A percentile compares a stretch with the other conserved stretches of the same genome.
phyloP scores from a whole-genome alignment of 805 yeast genomes.

The Pichia gijzeniarum region DNA sequence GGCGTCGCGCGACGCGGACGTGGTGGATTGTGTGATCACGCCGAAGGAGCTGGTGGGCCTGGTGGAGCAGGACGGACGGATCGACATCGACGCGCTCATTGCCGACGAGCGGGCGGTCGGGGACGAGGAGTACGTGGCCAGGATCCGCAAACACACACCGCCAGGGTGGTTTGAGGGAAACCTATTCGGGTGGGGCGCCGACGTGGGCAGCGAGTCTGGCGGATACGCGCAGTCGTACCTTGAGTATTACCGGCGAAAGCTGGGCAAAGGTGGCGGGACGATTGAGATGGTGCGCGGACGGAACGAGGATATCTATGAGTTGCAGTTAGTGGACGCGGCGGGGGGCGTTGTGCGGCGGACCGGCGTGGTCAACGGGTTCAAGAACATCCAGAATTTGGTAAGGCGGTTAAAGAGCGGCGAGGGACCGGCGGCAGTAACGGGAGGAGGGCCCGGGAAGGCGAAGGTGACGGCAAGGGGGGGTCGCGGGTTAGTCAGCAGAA shows the following conservation, averaged over 20 bases:
- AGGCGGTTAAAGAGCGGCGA: constrained; percentile 57
- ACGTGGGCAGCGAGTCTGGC: constrained; percentile 80
- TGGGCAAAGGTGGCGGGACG: constrained; percentile 13
- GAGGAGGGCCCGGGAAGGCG: neutral
- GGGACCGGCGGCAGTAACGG: constrained; percentile 32
- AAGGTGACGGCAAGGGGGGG: neutral
- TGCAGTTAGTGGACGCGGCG: constrained; percentile 39
- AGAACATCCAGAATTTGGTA: constrained; percentile 90
- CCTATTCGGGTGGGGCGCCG: constrained; percentile 59
- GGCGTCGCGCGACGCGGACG: constrained; percentile 62
- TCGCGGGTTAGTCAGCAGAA: constrained; percentile 11
- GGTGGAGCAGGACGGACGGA: constrained; percentile 38
- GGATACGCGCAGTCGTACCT: constrained; percentile 79
- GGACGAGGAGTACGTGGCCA: too few species aligned
- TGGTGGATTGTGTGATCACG: constrained; percentile 92
- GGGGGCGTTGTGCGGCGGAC: constrained; percentile 44
- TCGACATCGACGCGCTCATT: constrained; percentile 30
- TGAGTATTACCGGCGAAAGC: constrained; percentile 13
- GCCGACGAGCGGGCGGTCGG: constrained; percentile 7
- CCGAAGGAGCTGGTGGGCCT: constrained; percentile 80
- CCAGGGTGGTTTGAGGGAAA: constrained; percentile 45
- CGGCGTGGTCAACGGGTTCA: constrained; percentile 80
- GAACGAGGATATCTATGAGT: constrained; percentile 71
- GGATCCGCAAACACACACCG: constrained; percentile 36
- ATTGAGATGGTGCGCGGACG: constrained; percentile 51